Conservation (phyloP, 805 yeast species). For the Myxozyma neglecta region DNA sequence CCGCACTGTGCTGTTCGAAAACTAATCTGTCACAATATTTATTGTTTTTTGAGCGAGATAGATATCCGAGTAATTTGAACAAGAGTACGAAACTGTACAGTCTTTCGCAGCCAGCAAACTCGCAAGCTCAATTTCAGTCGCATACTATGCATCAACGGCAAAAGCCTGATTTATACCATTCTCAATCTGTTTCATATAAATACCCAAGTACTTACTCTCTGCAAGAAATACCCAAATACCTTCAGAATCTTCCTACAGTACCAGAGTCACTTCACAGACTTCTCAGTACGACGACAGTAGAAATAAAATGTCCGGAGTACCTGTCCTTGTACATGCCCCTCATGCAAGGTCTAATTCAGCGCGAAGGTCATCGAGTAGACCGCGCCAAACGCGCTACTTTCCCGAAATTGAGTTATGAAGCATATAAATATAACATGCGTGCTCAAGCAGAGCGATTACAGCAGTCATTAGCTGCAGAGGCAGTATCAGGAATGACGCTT, state of each 20-base stretch:
- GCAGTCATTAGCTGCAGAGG: not conserved
- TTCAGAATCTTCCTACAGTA: slow-evolving; percentile 1
- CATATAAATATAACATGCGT: not conserved
- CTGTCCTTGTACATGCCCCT: slow-evolving; percentile 12
- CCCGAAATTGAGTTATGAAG: not conserved
- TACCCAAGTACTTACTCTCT: too few species aligned
- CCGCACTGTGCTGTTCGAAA: not conserved
- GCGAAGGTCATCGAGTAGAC: not conserved
- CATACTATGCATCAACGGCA: too few species aligned
- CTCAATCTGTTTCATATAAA: too few species aligned
- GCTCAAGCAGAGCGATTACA: not conserved
- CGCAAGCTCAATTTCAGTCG: too few species aligned
- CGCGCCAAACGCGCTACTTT: not conserved
- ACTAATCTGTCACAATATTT: not conserved
- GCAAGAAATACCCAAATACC: not conserved
- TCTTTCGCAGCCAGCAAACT: too few species aligned
- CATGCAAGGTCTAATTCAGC: slow-evolving; percentile 1
- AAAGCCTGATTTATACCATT: too few species aligned
- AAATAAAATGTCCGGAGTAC: slow-evolving; percentile 10
- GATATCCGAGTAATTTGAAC: not conserved
- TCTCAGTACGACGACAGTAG: not conserved
- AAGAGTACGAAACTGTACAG: too few species aligned
- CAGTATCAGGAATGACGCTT: not conserved
- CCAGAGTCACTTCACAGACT: slow-evolving; percentile 15
- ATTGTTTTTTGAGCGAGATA: slow-evolving; percentile 1